Base-by-base conservation (phyloP, 495 filamentous ascomycete genomes). In the Haplographium delicatum region DNA sequence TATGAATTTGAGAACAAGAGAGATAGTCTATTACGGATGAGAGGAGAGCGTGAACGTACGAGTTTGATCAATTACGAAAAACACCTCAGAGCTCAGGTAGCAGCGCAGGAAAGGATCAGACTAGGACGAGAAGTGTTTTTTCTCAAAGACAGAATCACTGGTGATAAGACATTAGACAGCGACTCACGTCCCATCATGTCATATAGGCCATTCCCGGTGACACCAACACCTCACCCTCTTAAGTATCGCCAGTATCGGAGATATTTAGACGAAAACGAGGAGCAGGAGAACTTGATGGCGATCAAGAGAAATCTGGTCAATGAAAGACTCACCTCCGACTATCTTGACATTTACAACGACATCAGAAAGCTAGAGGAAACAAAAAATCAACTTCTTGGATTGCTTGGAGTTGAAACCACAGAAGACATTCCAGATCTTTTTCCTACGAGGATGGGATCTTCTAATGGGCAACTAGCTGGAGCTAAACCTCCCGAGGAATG, bases 381-480 rank as follows among this genome's bases (percentile, higher is more conserved):
- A 11, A 20, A 28, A 19, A 11, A 38, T 2, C 7, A 5, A 3
- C 18, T 46, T 7, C 33, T 44, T 6, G 2, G 28, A 5, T 7
- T n/a, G 9, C 10, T 40, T 16, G 50, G 50, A 1, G 15, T 53
- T 22, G 5, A 39, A 34, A 47, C 5, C 24, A 34, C 31, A 8
- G 13, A 37, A 13, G 42, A 53, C 15, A 39, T 53, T 28, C 41
- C 22, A 2, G 16, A 28, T 5, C 42, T 53, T 11, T 15, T 45
- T 38, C 50, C 50, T 19, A 4, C 13, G 11, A 23, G 27, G 20
- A 39, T n/a, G n/a, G n/a, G n/a, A n/a, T n/a, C n/a, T n/a, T n/a
- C n/a, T n/a, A n/a, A n/a, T n/a, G n/a, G n/a, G n/a, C n/a, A n/a
- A n/a, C n/a, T n/a, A n/a, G n/a, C n/a, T n/a, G n/a, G n/a, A n/a